Base-by-base conservation (phyloP, 75 land plant genomes). In the Selaginella moellendorffii region DNA sequence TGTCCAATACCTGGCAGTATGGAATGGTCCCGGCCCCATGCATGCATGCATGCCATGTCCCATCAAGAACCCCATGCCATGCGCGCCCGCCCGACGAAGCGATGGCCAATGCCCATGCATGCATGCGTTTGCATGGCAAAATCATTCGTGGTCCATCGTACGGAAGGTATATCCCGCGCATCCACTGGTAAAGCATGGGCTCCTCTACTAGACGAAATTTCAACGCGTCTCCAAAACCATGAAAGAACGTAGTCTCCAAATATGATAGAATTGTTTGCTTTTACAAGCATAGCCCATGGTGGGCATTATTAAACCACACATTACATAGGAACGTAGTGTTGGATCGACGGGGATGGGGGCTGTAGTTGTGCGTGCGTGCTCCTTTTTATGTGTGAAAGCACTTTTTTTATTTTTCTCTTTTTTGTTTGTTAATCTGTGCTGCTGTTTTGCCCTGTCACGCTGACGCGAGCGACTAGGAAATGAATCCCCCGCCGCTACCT, bases 341-440 rank as follows among this genome's bases (percentile, higher is more conserved):
- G 46, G 46, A 36, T 36, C 14, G 46, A 36, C 46, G 46, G 46
- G 46, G 46, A 36, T 36, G 14, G 46, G 46, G 46, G 5, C 5
- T 36, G 46, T 36, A 36, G 46, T 36, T 36, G 46, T 36, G 46
- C 46, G 46, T 36, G 46, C 46, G 46, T 36, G 46, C 46, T 36
- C 14, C 14, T 14, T 36, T 36, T 14, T 36, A n/a, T n/a, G n/a
- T n/a, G n/a, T n/a, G n/a, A 36, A 36, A 36, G 10, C 14, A 36
- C 14, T 36, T 14, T 36, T 36, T 36, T 5, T 36, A 36, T 36
- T 5, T 36, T 36, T 5, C 46, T 36, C 14, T 5, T 36, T 36
- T 5, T 14, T 36, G 5, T 36, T 36, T 36, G 46, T 36, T 36
- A 36, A 36, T 36, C 5, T 36, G 46, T 36, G 14, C 14, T 5